Conservation (phyloP, 306 rosid species). For the Casuarina glauca region DNA sequence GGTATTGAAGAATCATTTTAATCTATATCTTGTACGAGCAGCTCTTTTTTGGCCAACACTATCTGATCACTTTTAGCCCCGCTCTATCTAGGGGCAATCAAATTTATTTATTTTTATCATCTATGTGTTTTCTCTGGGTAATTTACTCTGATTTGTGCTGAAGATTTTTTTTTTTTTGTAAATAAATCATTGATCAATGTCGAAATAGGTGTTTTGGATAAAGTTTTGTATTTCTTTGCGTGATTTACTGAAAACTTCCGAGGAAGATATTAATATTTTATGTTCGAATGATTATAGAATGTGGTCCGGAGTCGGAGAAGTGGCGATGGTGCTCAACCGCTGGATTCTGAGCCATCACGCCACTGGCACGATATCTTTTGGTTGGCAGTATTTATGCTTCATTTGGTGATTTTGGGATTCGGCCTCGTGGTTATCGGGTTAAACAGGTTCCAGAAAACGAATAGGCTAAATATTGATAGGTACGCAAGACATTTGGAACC, state of each 20-base stretch:
- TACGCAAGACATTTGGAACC: slow-evolving; percentile 61
- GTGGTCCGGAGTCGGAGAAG: slow-evolving; percentile 46
- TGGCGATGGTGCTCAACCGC: slow-evolving; percentile 43
- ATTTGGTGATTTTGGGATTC: slow-evolving; percentile 66
- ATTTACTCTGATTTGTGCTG: no score
- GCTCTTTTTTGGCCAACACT: background rate
- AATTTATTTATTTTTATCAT: background rate
- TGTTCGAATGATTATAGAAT: slow-evolving; percentile 33
- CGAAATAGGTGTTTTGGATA: background rate
- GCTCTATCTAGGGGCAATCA: background rate
- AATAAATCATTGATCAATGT: background rate
- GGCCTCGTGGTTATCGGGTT: slow-evolving; percentile 68
- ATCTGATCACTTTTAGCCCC: background rate
- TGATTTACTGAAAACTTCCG: background rate
- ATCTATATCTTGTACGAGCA: background rate
- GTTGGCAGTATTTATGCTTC: slow-evolving; percentile 68
- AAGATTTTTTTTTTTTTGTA: no score
- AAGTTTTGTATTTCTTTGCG: background rate
- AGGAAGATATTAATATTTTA: background rate
- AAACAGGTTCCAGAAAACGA: slow-evolving; percentile 69
- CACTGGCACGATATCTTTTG: slow-evolving; percentile 92
- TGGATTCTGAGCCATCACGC: slow-evolving; percentile 57
- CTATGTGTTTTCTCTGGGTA: background rate
- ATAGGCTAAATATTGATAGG: slow-evolving; percentile 81
- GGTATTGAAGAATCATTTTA: background rate